Evolutionary conservation across 2,329 filamentous ascomycete genomes (phyloP).

Genomic region (Aureobasidium mangrovei): DNA sequence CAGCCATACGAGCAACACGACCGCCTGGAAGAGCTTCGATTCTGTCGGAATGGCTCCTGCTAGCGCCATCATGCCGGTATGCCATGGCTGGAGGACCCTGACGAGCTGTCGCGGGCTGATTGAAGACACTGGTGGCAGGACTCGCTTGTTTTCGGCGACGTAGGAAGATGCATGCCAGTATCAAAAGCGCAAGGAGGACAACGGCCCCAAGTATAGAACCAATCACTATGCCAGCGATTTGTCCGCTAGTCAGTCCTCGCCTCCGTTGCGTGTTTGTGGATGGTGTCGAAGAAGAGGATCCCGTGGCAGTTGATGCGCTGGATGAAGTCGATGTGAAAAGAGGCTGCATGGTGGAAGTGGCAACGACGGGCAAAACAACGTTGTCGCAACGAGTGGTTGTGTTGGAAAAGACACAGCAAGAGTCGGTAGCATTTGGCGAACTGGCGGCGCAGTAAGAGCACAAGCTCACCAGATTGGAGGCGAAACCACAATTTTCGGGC

Average conservation of each 20-base stretch:
- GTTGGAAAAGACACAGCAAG: constrained; percentile 79
- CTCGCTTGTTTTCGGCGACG: constrained; percentile 48
- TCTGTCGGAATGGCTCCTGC: constrained; percentile 27
- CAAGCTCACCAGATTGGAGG: constrained; percentile 60
- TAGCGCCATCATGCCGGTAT: constrained; percentile 31
- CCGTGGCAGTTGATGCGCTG: constrained; percentile 18
- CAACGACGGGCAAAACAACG: constrained; percentile 60
- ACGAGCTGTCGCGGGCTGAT: constrained; percentile 69
- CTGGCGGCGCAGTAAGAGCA: constrained; percentile 80
- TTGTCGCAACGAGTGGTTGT: constrained; percentile 63
- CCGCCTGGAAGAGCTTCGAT: constrained; percentile 73
- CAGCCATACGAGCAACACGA: constrained; percentile 91
- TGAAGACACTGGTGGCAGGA: constrained; percentile 68
- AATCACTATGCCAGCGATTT: constrained; percentile 83
- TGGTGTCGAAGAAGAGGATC: constrained; percentile 24
- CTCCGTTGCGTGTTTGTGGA: constrained; percentile 21
- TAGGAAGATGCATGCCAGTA: constrained; percentile 49
- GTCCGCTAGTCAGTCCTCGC: constrained; percentile 63
- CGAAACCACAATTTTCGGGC: constrained; percentile 77
- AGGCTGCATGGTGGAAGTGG: constrained; percentile 52
- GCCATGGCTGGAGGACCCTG: constrained; percentile 31
- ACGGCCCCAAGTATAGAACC: constrained; percentile 65
- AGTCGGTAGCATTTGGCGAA: constrained; percentile 85
- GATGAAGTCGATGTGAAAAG: constrained; percentile 48
- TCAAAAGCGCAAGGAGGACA: constrained; percentile 58